Conservation (phyloP, 2,329 filamentous ascomycete species). For the Exophiala oligosperma region DNA sequence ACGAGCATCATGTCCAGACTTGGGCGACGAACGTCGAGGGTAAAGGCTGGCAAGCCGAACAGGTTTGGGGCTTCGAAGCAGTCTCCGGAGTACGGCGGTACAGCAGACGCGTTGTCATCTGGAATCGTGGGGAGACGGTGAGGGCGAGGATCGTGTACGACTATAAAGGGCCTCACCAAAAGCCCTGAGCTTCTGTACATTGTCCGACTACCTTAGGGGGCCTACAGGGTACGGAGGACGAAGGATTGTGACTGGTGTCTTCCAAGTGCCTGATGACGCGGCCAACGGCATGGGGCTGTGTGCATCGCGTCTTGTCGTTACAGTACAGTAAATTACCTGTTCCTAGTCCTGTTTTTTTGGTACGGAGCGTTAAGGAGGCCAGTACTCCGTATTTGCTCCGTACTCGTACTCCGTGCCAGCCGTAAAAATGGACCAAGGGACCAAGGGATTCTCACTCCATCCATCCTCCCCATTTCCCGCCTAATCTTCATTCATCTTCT, state of each 20-base stretch:
- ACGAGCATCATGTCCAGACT: slow-evolving; percentile 46
- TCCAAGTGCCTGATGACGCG: slow-evolving; percentile 7
- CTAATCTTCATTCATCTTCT: neutral
- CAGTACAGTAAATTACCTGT: neutral
- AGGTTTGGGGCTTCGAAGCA: slow-evolving; percentile 48
- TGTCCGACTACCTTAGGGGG: too few relatives aligned
- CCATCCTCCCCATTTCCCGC: neutral
- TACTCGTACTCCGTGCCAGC: too few relatives aligned
- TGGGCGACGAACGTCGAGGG: slow-evolving; percentile 47
- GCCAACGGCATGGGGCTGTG: slow-evolving; percentile 4
- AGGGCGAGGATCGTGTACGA: neutral
- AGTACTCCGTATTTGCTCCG: too few relatives aligned
- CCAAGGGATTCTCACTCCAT: too few relatives aligned
- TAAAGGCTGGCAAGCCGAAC: slow-evolving; percentile 50
- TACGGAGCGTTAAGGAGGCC: too few relatives aligned
- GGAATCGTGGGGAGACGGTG: neutral
- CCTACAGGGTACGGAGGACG: too few relatives aligned
- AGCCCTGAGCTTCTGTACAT: too few relatives aligned
- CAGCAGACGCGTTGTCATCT: slow-evolving; percentile 39
- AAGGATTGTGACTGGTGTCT: too few relatives aligned
- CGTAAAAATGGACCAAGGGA: too few relatives aligned
- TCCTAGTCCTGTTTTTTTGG: neutral
- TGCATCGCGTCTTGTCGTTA: neutral
- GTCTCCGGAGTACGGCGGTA: slow-evolving; percentile 37
- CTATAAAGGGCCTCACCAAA: neutral